phyloP scores from a whole-genome alignment of 306 rosid species.

The Prosopis cineraria region DNA sequence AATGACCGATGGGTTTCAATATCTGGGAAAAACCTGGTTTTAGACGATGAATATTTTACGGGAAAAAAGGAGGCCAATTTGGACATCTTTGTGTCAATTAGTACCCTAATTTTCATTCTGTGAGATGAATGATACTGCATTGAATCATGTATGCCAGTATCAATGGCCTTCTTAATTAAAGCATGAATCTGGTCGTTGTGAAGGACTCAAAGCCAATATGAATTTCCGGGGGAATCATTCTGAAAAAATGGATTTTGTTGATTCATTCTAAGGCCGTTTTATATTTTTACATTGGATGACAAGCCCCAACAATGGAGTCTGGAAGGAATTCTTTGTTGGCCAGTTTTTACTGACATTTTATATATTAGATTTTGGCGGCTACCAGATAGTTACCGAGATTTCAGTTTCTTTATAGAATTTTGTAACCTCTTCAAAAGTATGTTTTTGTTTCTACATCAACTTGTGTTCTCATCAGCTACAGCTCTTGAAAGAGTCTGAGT shows the following conservation, averaged over 20 bases:
- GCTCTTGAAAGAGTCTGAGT: neutral
- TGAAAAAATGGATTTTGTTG: neutral
- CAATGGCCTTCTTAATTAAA: neutral
- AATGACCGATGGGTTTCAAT: neutral
- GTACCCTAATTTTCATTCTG: neutral
- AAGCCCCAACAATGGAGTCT: neutral
- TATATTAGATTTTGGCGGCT: neutral
- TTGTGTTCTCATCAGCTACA: conserved; percentile 3
- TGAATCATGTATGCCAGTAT: neutral
- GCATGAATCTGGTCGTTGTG: no score
- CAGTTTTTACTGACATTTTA: neutral
- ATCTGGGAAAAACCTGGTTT: neutral
- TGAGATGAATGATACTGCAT: neutral
- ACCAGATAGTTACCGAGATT: neutral
- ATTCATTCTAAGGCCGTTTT: neutral
- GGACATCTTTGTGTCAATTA: neutral
- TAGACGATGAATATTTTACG: neutral
- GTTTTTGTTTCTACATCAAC: conserved; percentile 1
- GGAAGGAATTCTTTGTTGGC: neutral
- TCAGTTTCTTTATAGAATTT: neutral
- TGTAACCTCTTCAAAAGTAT: neutral
- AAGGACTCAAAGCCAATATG: neutral
- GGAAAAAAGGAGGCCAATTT: neutral
- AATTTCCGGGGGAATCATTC: neutral
- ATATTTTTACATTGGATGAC: neutral